These are phyloP conservation scores for Datura wrightii DNA, from an alignment of 257 asterid species.

Conservation along the genomic window DNA sequence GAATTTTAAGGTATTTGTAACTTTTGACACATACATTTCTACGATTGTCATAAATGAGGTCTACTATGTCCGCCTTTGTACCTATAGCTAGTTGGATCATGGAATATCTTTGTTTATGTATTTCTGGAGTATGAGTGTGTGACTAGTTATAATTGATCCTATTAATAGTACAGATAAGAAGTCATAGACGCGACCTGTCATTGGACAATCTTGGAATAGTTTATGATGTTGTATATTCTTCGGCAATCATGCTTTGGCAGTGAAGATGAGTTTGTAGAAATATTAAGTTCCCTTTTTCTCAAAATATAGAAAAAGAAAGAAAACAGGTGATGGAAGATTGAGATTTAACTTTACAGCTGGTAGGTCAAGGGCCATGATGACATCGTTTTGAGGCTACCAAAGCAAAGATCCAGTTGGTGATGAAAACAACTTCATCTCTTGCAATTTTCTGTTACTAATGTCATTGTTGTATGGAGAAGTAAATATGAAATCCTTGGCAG, in stretches of 20 bases:
- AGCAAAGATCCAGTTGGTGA: background rate
- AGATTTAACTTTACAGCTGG: background rate
- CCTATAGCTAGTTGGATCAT: too few relatives aligned
- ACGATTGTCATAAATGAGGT: background rate
- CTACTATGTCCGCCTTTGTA: background rate
- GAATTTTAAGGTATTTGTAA: background rate
- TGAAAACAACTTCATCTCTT: background rate
- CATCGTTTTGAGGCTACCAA: background rate
- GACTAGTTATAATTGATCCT: too few relatives aligned
- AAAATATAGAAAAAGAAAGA: background rate
- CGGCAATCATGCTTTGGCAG: slow-evolving; percentile 41
- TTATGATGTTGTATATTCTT: slow-evolving; percentile 56
- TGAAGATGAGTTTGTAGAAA: slow-evolving; percentile 59
- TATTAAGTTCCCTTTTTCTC: background rate
- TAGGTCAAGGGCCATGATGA: background rate
- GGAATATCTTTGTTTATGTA: too few relatives aligned
- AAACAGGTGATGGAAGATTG: background rate
- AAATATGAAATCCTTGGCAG: background rate
- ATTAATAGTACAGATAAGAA: too few relatives aligned
- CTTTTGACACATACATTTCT: background rate
- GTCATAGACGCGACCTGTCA: slow-evolving; percentile 51
- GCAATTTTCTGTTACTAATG: background rate
- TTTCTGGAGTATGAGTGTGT: too few relatives aligned
- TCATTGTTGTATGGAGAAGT: background rate
- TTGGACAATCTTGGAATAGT: slow-evolving; percentile 59